Percentiles rank a stretch among this genome's conserved stretches.
phyloP scores from a whole-genome alignment of 2,329 filamentous ascomycete species.

The Colletotrichum sp. region DNA sequence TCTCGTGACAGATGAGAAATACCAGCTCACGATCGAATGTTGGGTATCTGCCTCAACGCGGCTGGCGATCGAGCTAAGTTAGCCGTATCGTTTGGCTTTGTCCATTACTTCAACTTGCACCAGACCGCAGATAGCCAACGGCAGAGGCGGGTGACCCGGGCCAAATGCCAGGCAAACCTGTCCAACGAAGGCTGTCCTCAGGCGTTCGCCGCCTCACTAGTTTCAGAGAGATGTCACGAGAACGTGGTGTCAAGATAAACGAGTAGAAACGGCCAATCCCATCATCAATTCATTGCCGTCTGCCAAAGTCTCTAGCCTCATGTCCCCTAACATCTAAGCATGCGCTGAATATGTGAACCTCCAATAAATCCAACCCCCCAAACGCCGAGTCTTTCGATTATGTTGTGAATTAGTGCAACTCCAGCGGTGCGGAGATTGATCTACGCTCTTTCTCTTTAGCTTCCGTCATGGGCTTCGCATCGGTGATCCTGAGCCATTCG shows the following conservation, averaged over 20 bases:
- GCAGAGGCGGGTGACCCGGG: background rate
- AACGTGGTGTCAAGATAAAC: background rate
- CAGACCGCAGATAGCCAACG: background rate
- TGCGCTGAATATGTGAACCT: background rate
- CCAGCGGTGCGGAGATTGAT: background rate
- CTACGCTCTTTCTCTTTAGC: slow-evolving; percentile 16
- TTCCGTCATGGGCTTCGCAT: slow-evolving; percentile 51
- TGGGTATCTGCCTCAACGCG: too few relatives aligned
- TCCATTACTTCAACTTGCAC: too few relatives aligned
- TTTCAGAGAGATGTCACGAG: background rate
- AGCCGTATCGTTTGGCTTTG: too few relatives aligned
- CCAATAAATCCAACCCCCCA: background rate
- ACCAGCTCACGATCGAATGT: too few relatives aligned
- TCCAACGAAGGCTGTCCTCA: background rate
- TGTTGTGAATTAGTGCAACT: background rate
- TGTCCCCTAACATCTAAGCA: fast-evolving
- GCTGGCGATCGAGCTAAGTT: too few relatives aligned
- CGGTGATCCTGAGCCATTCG: slow-evolving; percentile 75
- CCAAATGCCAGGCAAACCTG: background rate
- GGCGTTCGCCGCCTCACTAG: background rate
- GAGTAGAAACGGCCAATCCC: background rate
- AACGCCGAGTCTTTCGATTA: background rate
- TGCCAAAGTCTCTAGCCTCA: background rate
- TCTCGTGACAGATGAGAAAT: too few relatives aligned
- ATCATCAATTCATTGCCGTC: background rate